Percentiles rank a stretch among this genome's conserved stretches.
Evolutionary conservation across 257 asterid species (phyloP).

Genomic region (Solanum tarapatanum): DNA sequence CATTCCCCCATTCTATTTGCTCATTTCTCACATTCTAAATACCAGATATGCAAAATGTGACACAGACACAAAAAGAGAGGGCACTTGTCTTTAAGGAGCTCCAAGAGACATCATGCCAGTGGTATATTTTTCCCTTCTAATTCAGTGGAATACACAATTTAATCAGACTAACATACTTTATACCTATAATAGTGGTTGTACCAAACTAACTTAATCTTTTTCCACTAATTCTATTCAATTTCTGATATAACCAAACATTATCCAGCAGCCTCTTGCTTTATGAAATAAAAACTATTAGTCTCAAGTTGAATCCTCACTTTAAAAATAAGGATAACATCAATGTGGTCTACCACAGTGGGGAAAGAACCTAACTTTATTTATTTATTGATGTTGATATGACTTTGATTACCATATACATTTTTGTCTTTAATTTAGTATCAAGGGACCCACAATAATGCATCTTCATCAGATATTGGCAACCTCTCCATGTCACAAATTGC

Average conservation of each 20-base stretch:
- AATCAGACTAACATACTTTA: neutral
- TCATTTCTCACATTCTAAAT: neutral
- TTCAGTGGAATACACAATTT: neutral
- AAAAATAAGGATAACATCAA: conserved; percentile 14
- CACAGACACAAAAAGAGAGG: neutral
- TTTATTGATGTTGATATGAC: conserved; percentile 29
- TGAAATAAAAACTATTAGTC: conserved; percentile 6
- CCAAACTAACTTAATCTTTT: conserved; percentile 8
- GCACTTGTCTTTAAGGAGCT: neutral
- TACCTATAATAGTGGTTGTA: neutral
- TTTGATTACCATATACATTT: conserved; percentile 22
- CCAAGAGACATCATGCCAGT: neutral
- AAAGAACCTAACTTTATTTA: conserved; percentile 47
- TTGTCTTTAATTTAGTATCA: conserved; percentile 20
- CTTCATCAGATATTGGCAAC: conserved; percentile 24
- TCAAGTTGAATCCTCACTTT: conserved; percentile 29
- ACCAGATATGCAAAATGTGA: neutral
- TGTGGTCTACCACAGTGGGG: conserved; percentile 37
- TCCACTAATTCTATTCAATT: neutral
- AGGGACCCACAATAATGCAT: conserved; percentile 37
- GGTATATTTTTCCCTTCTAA: neutral
- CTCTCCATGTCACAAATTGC: conserved; percentile 31
- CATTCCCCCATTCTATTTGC: neutral
- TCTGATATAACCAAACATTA: conserved; percentile 4
- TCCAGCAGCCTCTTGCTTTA: conserved; percentile 4